A percentile compares a stretch with the other conserved stretches of the same genome.
phyloP scores from a whole-genome alignment of 345 rosid species.

The Salix koriyanagi region DNA sequence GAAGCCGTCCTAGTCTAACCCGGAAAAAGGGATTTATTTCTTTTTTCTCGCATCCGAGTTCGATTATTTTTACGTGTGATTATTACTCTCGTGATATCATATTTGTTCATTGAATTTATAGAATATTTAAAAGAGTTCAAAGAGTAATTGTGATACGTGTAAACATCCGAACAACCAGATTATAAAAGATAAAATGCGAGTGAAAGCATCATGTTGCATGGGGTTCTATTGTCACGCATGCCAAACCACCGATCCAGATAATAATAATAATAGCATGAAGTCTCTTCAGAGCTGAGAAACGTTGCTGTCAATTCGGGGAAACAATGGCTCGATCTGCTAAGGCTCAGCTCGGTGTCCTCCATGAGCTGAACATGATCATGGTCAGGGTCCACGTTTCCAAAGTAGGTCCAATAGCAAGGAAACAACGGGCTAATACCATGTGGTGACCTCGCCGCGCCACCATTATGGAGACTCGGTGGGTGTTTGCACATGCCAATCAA shows the following conservation, averaged over 20 bases:
- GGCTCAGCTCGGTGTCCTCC: not conserved
- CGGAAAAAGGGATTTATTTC: too few relatives aligned
- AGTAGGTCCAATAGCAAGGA: not conserved
- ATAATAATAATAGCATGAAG: not conserved
- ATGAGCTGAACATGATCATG: not conserved
- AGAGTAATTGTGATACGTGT: too few relatives aligned
- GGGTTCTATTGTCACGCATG: too few relatives aligned
- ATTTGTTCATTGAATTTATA: too few relatives aligned
- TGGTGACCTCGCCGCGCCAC: not conserved
- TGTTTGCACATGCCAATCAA: not conserved
- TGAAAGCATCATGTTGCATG: not conserved
- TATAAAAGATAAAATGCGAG: too few relatives aligned
- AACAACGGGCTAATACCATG: not conserved
- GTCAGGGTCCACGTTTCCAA: not conserved
- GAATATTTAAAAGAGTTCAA: too few relatives aligned
- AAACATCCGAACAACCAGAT: rapidly evolving
- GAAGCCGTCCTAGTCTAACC: not conserved
- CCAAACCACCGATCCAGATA: too few relatives aligned
- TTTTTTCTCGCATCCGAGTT: too few relatives aligned
- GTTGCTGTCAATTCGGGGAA: not conserved
- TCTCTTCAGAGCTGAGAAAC: not conserved
- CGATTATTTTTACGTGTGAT: too few relatives aligned
- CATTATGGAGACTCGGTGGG: not conserved
- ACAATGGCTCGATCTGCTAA: not conserved
- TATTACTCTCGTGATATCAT: too few relatives aligned